Conservation (phyloP, 2,329 filamentous ascomycete genomes). For the Microcyclospora tardicrescens region DNA sequence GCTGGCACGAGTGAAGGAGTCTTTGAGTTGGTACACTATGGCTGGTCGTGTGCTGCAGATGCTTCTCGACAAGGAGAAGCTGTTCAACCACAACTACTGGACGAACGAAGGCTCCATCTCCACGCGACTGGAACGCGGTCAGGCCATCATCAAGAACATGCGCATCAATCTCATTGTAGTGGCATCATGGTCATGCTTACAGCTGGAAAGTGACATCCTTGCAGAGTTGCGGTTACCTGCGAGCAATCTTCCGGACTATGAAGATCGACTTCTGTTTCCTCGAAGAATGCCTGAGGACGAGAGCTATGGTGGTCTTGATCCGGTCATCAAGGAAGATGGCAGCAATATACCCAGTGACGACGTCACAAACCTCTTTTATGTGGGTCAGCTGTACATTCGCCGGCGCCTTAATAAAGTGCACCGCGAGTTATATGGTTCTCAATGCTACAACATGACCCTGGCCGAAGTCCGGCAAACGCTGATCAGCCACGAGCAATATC, state of each 20-base stretch:
- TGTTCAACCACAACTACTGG: conserved; percentile 24
- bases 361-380: conserved; percentile 44
- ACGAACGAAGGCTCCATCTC: conserved; percentile 22
- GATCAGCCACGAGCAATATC: conserved; percentile 20
- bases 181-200: conserved; percentile 86
- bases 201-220: conserved; percentile 87
- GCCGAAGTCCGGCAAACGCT: conserved; percentile 17
- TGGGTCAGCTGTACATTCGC: conserved; percentile 47
- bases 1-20: conserved; percentile 73
- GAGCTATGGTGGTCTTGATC: conserved; percentile 13
- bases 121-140: conserved; percentile 17
- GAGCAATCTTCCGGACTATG: conserved; percentile 46
- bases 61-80: conserved; percentile 58
- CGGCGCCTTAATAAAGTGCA: conserved; percentile 45
- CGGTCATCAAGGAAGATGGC: conserved; percentile 5
- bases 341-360: conserved; percentile 11
- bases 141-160: conserved; percentile 20
- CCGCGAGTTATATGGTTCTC: conserved; percentile 38
- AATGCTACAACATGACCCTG: conserved; percentile 11
- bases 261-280: conserved; percentile 53
- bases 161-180: conserved; percentile 37
- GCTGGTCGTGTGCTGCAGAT: conserved; percentile 52
- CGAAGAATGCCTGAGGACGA: conserved; percentile 36
- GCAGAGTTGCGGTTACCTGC: conserved; percentile 60
- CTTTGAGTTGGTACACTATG: conserved; percentile 56